These are phyloP conservation scores for Stephanodiscus minutulus DNA, from an alignment of 108 stramenopile genomes.

Conservation along the genomic window DNA sequence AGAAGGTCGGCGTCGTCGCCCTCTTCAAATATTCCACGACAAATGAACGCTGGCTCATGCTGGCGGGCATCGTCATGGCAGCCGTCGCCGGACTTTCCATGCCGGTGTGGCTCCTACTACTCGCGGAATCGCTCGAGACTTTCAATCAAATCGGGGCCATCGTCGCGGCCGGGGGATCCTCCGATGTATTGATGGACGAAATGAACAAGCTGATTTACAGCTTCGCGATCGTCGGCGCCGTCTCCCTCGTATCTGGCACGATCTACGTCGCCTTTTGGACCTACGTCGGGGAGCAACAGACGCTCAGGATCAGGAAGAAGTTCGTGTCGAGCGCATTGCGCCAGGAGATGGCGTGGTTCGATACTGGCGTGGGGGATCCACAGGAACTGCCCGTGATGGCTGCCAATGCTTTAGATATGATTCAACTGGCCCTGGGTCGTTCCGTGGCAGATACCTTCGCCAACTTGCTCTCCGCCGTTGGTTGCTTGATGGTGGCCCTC, in stretches of 20 bases:
- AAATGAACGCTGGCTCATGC: slow-evolving; percentile 19
- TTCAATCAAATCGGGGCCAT: slow-evolving; percentile 36
- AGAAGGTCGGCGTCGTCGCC: slow-evolving; percentile 21
- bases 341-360: slow-evolving; percentile 44
- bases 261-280: slow-evolving; percentile 57
- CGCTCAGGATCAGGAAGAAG: slow-evolving; percentile 52
- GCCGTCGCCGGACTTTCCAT: slow-evolving; percentile 36
- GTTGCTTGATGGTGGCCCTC: slow-evolving; percentile 44
- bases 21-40: slow-evolving; percentile 36
- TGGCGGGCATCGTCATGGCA: slow-evolving; percentile 24
- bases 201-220: slow-evolving; percentile 41
- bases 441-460: slow-evolving; percentile 45
- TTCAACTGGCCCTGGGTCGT: slow-evolving; percentile 40
- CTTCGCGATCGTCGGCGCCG: slow-evolving; percentile 58
- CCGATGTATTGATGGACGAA: slow-evolving; percentile 33
- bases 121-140: slow-evolving; percentile 28
- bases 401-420: slow-evolving; percentile 33
- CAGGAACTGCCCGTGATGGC: slow-evolving; percentile 46
- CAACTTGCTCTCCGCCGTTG: slow-evolving; percentile 37
- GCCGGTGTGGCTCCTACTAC: slow-evolving; percentile 37
- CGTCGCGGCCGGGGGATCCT: slow-evolving; percentile 20
- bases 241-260: slow-evolving; percentile 45
- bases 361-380: slow-evolving; percentile 36
- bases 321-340: slow-evolving; percentile 57
- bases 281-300: slow-evolving; percentile 53